phyloP scores from a whole-genome alignment of 106 monocot species.

The Acorus gramineus region DNA sequence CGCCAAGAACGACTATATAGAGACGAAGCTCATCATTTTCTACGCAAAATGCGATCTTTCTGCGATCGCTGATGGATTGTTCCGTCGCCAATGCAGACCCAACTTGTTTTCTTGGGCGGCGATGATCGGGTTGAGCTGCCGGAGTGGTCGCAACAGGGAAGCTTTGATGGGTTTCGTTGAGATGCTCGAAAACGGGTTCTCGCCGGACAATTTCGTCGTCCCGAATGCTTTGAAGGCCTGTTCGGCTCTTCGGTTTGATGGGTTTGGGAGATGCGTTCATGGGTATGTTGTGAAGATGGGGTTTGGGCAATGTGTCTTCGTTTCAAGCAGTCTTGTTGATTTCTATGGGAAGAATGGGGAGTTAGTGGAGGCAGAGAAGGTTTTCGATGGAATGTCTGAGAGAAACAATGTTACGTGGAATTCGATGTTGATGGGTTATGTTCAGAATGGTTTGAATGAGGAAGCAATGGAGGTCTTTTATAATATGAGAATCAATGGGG shows the following conservation, averaged over 20 bases:
- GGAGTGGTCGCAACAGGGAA: constrained; percentile 15
- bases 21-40: constrained; percentile 38
- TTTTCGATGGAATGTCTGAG: constrained; percentile 42
- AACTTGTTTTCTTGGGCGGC: constrained; percentile 54
- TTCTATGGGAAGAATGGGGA: constrained; percentile 47
- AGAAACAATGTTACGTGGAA: constrained; percentile 50
- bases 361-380: constrained; percentile 22
- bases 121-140: constrained; percentile 29
- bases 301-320: constrained; percentile 25
- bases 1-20: constrained; percentile 30
- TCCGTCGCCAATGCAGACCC: constrained; percentile 14
- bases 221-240: constrained; percentile 42
- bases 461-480: constrained; percentile 26
- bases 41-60: constrained; percentile 32
- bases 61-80: constrained; percentile 16
- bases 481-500: constrained; percentile 23
- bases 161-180: constrained; percentile 23
- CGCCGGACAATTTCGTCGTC: constrained; percentile 37
- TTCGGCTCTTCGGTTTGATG: constrained; percentile 14
- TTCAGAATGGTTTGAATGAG: constrained; percentile 22
- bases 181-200: constrained; percentile 23
- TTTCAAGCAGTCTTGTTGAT: constrained; percentile 37
- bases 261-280: constrained; percentile 26
- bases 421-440: constrained; percentile 27
- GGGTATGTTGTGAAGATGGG: constrained; percentile 34